Base-by-base conservation (phyloP, 768 basidiomycete species). In the Pleurotus sapidus region DNA sequence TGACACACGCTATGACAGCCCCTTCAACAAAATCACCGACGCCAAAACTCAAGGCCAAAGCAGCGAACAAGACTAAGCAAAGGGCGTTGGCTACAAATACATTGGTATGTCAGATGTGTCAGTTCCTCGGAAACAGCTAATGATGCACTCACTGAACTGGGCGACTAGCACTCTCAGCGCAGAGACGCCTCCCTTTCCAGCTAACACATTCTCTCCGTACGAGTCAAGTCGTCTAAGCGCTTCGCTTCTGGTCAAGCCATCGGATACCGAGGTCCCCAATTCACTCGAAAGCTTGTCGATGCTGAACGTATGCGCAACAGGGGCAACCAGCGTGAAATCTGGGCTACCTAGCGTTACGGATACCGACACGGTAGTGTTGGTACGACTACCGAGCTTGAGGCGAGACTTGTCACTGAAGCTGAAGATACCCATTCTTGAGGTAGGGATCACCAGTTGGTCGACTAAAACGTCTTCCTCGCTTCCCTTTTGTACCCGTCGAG, bases 11-110 rank as follows among this genome's bases (percentile, higher is more conserved):
- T 48, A 81, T 77, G 8, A 81, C 78, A 30, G 76, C 80, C 5
- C 78, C 80, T 64, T 79, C 77, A 55, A 84, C 76, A 65, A 74
- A 86, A 50, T 80, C 79, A 62, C 78, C 67, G 24, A 82, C 80
- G 57, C 78, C 83, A 60, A 84, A 81, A 6, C 80, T 82, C 7
- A 84, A 71, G 3, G 77, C 78, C 66, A 84, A 70, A 4, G 76
- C 75, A 8, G 69, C 72, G 11, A 73, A 49, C 9, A 75, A 61
- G 5, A 73, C 71, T 1, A 73, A 54, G 30, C 70, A 73, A 51
- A 79, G 65, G 1, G 77, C 78, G 60, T 79, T 79, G 17, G 77
- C 76, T 73, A 47, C n/a, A 50, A 34, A 18, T 18, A 14, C 27
- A 14, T 4, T 25, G 14, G 40, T 3, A 60, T 47, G 15, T n/a